Evolutionary conservation across 2,329 filamentous ascomycete genomes (phyloP).

Genomic region (Alternaria atra): DNA sequence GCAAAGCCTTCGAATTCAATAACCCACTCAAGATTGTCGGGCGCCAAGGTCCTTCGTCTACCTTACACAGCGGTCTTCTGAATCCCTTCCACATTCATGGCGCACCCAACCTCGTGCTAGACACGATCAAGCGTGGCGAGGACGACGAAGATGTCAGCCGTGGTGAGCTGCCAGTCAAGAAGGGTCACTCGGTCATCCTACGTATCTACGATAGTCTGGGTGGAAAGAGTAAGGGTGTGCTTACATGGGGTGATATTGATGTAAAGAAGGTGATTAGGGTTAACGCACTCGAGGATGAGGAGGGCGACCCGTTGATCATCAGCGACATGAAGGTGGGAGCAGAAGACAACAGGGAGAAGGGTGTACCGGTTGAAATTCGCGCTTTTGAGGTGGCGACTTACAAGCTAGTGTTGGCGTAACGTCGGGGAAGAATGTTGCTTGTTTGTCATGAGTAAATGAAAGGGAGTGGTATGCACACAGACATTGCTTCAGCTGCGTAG

Average conservation of each 20-base stretch:
- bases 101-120: constrained; percentile 74
- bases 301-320: constrained; percentile 64
- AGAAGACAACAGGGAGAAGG: constrained; percentile 60
- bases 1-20: constrained; percentile 90
- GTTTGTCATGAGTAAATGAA: background rate
- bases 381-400: constrained; percentile 89
- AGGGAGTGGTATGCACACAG: background rate
- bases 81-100: constrained; percentile 74
- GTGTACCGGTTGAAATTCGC: constrained; percentile 65
- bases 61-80: constrained; percentile 44
- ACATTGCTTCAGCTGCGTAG: background rate
- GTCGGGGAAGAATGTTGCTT: background rate
- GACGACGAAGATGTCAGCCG: constrained; percentile 64
- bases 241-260: constrained; percentile 70
- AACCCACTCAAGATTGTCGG: constrained; percentile 72
- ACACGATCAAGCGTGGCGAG: constrained; percentile 86
- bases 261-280: constrained; percentile 82
- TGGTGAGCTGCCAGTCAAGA: constrained; percentile 65
- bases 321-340: constrained; percentile 52
- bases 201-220: constrained; percentile 90
- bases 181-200: constrained; percentile 81
- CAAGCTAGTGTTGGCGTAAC: constrained; percentile 59
- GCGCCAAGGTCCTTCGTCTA: constrained; percentile 39
- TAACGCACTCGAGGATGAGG: constrained; percentile 90
- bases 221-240: constrained; percentile 76